A percentile compares a stretch with the other conserved stretches of the same genome.
phyloP scores from a whole-genome alignment of 192 early-diverging fungal species.

The Coemansia sp. region DNA sequence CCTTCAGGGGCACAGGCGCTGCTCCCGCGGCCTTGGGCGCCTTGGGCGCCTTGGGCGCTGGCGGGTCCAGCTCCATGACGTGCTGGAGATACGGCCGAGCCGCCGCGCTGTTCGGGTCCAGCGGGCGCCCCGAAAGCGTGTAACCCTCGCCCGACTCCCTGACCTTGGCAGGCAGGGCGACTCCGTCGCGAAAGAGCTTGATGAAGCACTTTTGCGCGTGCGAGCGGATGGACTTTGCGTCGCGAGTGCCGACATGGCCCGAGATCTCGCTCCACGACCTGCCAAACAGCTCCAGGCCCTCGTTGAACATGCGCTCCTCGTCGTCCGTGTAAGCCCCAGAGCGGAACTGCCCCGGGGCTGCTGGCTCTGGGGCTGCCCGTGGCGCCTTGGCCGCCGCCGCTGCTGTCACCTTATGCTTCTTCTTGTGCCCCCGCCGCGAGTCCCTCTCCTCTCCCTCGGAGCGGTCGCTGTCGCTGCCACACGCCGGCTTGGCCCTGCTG shows the following conservation, averaged over 20 bases:
- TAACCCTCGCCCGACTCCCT: constrained; percentile 71
- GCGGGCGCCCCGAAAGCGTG: constrained; percentile 80
- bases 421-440: constrained; percentile 7
- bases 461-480: constrained; percentile 23
- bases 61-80: constrained; percentile 53
- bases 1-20: too few relatives aligned
- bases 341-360: constrained; percentile 52
- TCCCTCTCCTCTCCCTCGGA: constrained; percentile 5
- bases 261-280: constrained; percentile 82
- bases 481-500: not conserved
- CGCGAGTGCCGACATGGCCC: constrained; percentile 75
- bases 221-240: constrained; percentile 82
- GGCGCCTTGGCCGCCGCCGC: constrained; percentile 22
- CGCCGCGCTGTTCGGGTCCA: constrained; percentile 88
- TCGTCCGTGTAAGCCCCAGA: constrained; percentile 78
- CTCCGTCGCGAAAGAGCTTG: constrained; percentile 80
- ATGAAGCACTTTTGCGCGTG: constrained; percentile 95
- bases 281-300: constrained; percentile 80
- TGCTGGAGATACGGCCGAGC: constrained; percentile 77
- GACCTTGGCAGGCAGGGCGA: constrained; percentile 85
- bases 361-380: constrained; percentile 34
- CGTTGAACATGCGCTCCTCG: constrained; percentile 74
- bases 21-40: not conserved
- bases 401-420: constrained; percentile 17
- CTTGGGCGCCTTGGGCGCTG: constrained; percentile 5